Conservation (phyloP, 768 basidiomycete genomes). For the Clavulina sp. region DNA sequence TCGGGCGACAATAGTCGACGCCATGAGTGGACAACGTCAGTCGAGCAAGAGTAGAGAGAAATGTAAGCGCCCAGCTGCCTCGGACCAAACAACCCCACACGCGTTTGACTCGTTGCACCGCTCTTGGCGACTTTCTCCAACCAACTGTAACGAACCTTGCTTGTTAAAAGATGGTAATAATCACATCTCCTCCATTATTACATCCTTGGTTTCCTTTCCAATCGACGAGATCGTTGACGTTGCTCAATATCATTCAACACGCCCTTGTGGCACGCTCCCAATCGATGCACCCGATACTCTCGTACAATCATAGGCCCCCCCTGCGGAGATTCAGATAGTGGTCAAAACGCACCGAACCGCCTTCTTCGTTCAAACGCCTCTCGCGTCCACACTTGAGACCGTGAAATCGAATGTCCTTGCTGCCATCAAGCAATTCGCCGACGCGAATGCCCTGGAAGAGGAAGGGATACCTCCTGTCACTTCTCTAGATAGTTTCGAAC, state of each 20-base stretch:
- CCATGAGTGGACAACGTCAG: too few species aligned
- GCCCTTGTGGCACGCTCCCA: too few species aligned
- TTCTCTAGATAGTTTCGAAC: background rate
- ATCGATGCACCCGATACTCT: too few species aligned
- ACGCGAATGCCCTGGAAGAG: too few species aligned
- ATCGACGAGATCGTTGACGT: background rate
- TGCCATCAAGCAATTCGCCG: constrained; percentile 4
- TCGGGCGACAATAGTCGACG: too few species aligned
- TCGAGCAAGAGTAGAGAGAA: too few species aligned
- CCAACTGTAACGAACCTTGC: background rate
- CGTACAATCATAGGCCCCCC: background rate
- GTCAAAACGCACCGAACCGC: constrained; percentile 7
- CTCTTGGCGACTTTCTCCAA: too few species aligned
- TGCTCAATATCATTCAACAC: background rate
- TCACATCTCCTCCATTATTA: background rate
- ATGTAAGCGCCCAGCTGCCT: too few species aligned
- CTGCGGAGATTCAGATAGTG: background rate
- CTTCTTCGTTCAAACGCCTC: constrained; percentile 1
- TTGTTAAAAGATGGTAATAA: background rate
- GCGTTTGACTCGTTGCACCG: too few species aligned
- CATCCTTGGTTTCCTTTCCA: background rate
- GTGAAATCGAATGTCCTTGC: constrained; percentile 5
- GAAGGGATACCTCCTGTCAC: background rate
- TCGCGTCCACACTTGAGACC: background rate
- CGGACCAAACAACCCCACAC: too few species aligned